Base-by-base conservation (phyloP, 2,329 filamentous ascomycete species). In the Fusarium euwallaceae region DNA sequence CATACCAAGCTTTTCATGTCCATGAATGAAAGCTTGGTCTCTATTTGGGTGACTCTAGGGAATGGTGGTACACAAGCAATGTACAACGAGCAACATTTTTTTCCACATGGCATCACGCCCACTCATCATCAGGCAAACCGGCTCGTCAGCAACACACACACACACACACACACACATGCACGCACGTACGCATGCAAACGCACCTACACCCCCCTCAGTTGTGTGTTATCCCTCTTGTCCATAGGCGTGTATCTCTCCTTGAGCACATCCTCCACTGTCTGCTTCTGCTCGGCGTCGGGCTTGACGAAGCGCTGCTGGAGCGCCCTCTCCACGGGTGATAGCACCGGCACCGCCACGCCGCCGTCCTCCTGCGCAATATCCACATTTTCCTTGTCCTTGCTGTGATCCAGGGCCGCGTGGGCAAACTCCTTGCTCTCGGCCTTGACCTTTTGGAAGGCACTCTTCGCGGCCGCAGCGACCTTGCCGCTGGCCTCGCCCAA, bases 241-340 rank as follows among this genome's bases (percentile, higher is more conserved):
- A 88, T 80, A 1, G 86, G 86, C 74, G 80, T 85, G 77, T 92
- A 92, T 76, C 90, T 83, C 79, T 91, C 88, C 59, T 83, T 85
- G 62, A 92, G 81, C 48, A 86, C 84, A 78, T 91, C 87, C 71
- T 88, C 85, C 22, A 88, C 87, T 55, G 84, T 87, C 82, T 87
- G 87, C 69, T 85, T 83, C 72, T 85, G 78, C 64, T 79, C 79
- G 16, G 80, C 78, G 8, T 80, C 80, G 48, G 82, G 77, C 73
- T 83, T 85, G 79, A 87, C 83, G 73, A 87, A 91, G 60, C 89
- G 84, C 81, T 90, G 83, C 66, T 85, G 82, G 69, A 88, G 82
- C 11, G 88, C 88, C 80, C 81, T 85, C 77, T 90, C 84, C 17
- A 88, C 84, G 3, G 86, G 84, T 76, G 61, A 83, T 68, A 66